Percentiles rank a stretch among this genome's conserved stretches.
Evolutionary conservation across 2,329 filamentous ascomycete species (phyloP).

Genomic region (Fusarium albosuccineum): DNA sequence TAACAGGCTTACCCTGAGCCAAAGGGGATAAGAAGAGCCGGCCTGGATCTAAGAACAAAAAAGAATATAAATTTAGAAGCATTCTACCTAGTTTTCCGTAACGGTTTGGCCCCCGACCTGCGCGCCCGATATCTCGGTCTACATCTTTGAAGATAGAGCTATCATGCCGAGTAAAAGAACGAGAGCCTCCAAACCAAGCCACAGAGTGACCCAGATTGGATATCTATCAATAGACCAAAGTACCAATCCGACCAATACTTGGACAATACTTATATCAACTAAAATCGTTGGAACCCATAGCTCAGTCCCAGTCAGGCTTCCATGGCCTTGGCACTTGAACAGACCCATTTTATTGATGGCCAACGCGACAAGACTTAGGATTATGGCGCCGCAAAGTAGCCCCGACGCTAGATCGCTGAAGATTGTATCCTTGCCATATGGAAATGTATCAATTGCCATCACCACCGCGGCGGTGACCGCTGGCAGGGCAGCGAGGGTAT

Average conservation of each 20-base stretch:
- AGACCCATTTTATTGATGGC: not conserved
- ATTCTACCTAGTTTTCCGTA: not conserved
- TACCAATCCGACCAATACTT: not conserved
- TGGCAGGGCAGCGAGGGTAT: not conserved
- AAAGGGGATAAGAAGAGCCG: not conserved
- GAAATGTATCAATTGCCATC: not conserved
- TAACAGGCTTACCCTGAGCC: not conserved
- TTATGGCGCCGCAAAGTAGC: not conserved
- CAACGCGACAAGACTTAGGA: not conserved
- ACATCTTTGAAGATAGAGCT: not conserved
- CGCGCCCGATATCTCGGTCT: too few relatives aligned
- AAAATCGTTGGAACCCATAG: not conserved
- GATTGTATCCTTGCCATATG: not conserved
- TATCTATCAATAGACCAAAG: constrained; percentile 8
- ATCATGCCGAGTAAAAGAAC: constrained; percentile 4
- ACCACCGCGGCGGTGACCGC: not conserved
- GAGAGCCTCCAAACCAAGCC: not conserved
- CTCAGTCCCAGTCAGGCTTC: not conserved
- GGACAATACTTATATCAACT: not conserved
- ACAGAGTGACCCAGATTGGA: not conserved
- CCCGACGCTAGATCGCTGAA: constrained; percentile 1
- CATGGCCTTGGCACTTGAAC: not conserved
- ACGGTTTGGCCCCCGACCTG: too few relatives aligned
- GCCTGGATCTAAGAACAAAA: not conserved
- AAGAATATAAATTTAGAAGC: not conserved